Base-by-base conservation (phyloP, 257 asterid genomes). In the Nicotiana undulata region DNA sequence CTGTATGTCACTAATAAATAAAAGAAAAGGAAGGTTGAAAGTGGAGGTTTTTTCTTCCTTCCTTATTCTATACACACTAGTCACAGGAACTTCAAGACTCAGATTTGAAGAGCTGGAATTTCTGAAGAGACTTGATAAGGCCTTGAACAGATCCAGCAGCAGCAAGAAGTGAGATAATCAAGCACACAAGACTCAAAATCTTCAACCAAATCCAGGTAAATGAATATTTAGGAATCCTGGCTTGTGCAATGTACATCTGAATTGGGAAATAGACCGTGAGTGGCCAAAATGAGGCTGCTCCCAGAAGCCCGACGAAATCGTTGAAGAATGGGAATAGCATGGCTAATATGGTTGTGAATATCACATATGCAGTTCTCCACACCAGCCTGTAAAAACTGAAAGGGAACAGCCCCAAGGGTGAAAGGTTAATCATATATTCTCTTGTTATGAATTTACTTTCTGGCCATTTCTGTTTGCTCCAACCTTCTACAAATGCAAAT, bases 301-400 rank as follows among this genome's bases (percentile, higher is more conserved):
- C 97, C 2, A 92, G 75, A 4, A 93, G 87, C 8, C 97, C 98
- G 15, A 91, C 88, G 1, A 93, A 80, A 28, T 91, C 90, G 17
- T 93, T 93, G 94, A 92, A 93, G 81, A 89, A 91, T 0, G 98
- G 97, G 34, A 93, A 85, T 51, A 89, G 17, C 93, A 92, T 90
- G 5, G 95, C 97, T 12, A 91, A 3, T 24, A 72, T 9, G 3
- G 92, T 88, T 2, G 92, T 89, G 58, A 83, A 37, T 28, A 91
- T 63, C 67, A 92, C 95, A 29, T 91, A 93, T 3, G 26, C 0
- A 0, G 90, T 91, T 58, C 97, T 86, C 97, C 97, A 90, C 4
- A 91, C 63, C 22, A 92, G 53, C 77, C 96, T 84, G 83, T 92
- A 89, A 11, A 60, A 11, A 63, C 64, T 92, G 61, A 93, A 51